Base-by-base conservation (phyloP, 176 grass and related monocot species). In the Ampelocalamus luodianensis region DNA sequence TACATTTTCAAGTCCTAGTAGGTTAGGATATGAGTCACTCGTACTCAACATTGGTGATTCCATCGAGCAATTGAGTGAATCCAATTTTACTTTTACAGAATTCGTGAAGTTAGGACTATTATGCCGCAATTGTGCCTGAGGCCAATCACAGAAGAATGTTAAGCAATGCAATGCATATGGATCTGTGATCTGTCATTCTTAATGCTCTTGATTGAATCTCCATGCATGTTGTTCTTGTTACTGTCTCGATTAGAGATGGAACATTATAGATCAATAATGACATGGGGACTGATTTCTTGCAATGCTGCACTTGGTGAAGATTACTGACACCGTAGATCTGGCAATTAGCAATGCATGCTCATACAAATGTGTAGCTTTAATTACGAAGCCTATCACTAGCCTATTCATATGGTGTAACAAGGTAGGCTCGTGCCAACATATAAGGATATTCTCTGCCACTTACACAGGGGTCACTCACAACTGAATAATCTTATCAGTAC, bases 301-400 rank as follows among this genome's bases (percentile, higher is more conserved):
- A 59, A 70, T 69, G 50, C 26, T 55, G 60, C 46, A 43, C 61
- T 78, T 84, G 11, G 65, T 46, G 17, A 56, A 71, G 69, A 22
- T 37, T 61, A 36, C 9, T 13, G 20, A 0, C 27, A 79, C 39
- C 54, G 23, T 60, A 78, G 66, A 79, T 72, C 75, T 71, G 56
- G 51, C n/a, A 49, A 26, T 6, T 49, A 38, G 17, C 18, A 69
- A 9, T 61, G 83, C 61, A 78, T 43, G 77, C 14, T 68, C 26
- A 58, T 46, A 20, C 37, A 39, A 24, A 55, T 69, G 9, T 67
- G 49, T 23, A 45, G 40, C 24, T 60, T 50, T 61, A 87, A 82
- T 80, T 76, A 68, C 69, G 39, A 87, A 66, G 14, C 71, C 49
- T 77, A 68, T 74, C 38, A 37, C 62, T 77, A 23, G 26, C 5